A percentile compares a stretch with the other conserved stretches of the same genome.
Conservation (phyloP, 179 eudicot species). For the Nepenthes alata region DNA sequence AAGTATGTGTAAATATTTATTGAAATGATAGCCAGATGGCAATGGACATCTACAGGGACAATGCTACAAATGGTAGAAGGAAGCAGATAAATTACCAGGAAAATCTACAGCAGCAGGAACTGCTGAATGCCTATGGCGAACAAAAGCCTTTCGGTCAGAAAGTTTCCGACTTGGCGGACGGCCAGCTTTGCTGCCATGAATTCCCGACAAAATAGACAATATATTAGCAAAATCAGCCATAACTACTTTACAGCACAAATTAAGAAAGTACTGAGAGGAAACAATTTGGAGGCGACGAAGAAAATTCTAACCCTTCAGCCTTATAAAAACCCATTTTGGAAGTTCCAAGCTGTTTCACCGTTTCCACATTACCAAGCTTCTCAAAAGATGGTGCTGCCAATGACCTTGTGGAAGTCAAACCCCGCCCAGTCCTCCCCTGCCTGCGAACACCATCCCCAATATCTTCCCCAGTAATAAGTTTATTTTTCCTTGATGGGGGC, state of each 20-base stretch:
- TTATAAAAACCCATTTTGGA: conserved; percentile 40
- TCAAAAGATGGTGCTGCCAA: conserved; percentile 25
- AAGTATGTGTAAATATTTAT: background rate
- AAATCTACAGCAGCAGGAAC: conserved; percentile 40
- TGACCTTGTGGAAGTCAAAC: conserved; percentile 37
- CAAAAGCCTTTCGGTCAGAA: conserved; percentile 51
- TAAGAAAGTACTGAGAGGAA: background rate
- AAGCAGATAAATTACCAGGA: conserved; percentile 28
- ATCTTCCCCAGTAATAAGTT: conserved; percentile 27
- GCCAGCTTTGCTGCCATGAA: conserved; percentile 39
- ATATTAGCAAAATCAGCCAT: conserved; percentile 1
- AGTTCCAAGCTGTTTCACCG: conserved; percentile 55
- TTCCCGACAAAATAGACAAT: background rate
- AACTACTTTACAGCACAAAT: background rate
- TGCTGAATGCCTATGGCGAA: conserved; percentile 40
- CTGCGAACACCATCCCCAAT: conserved; percentile 46
- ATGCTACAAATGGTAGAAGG: background rate
- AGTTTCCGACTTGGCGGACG: conserved; percentile 56
- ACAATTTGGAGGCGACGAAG: background rate
- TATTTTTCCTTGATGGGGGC: conserved; percentile 45
- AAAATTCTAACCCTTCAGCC: conserved; percentile 35
- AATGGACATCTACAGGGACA: background rate
- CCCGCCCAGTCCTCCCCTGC: conserved; percentile 58
- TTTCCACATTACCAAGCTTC: conserved; percentile 39
- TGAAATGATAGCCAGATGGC: background rate